These are phyloP conservation scores for Cryptococcus hybrid DNA, from an alignment of 1,284 basidiomycete species.

Conservation along the genomic window DNA sequence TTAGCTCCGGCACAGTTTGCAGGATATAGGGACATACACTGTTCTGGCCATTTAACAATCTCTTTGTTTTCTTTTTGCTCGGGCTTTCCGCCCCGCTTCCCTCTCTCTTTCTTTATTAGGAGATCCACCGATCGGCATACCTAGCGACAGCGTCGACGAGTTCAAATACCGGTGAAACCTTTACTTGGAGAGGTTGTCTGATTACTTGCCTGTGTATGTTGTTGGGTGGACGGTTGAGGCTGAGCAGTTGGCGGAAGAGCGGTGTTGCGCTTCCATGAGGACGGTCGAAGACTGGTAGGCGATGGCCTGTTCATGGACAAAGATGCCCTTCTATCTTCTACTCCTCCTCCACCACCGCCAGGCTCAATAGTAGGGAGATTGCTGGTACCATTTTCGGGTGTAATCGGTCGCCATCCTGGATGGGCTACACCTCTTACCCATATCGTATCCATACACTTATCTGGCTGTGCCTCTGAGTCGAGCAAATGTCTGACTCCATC, in stretches of 20 bases:
- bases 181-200: slow-evolving; percentile 18
- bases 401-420: slow-evolving; percentile 51
- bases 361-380: slow-evolving; percentile 3
- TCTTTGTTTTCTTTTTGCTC: slow-evolving; percentile 39
- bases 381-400: slow-evolving; percentile 16
- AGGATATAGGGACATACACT: slow-evolving; percentile 34
- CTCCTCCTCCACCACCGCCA: neutral
- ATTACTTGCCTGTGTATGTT: neutral
- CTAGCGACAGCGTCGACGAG: slow-evolving; percentile 28
- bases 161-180: slow-evolving; percentile 44
- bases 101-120: slow-evolving; percentile 19
- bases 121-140: slow-evolving; percentile 20
- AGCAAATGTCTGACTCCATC: slow-evolving; percentile 69
- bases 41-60: slow-evolving; percentile 43
- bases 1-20: neutral
- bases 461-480: slow-evolving; percentile 73
- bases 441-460: slow-evolving; percentile 73
- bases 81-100: slow-evolving; percentile 23
- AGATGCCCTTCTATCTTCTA: neutral
- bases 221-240: neutral
- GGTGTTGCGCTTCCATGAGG: neutral
- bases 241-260: neutral
- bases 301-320: neutral
- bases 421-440: slow-evolving; percentile 81
- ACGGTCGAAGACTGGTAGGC: neutral